Conservation (phyloP, 768 basidiomycete species). For the Psilocybe azurescens region DNA sequence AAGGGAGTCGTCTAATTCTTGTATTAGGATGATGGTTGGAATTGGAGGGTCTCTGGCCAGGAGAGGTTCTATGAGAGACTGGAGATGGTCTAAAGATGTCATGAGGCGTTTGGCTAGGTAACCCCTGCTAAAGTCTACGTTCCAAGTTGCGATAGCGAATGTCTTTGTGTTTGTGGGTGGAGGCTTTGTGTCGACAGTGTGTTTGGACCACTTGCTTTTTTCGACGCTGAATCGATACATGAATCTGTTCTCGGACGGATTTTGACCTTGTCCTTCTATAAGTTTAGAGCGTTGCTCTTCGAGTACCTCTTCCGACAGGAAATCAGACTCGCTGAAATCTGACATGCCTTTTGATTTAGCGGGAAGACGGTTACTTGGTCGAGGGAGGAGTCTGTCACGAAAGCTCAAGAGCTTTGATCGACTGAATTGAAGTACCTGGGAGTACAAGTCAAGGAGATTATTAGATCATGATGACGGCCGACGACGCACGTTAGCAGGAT, state of each 20-base stretch:
- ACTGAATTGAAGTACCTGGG: too few species aligned
- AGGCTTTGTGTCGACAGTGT: background rate
- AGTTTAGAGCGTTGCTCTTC: too few species aligned
- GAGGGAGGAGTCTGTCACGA: too few species aligned
- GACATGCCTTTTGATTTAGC: too few species aligned
- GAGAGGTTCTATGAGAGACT: slow-evolving; percentile 2
- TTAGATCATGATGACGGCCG: too few species aligned
- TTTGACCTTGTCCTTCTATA: too few species aligned
- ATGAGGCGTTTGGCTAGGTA: slow-evolving; percentile 10
- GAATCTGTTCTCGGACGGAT: background rate
- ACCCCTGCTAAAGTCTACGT: slow-evolving; percentile 19
- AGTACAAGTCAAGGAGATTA: too few species aligned
- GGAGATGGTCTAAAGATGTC: slow-evolving; percentile 11
- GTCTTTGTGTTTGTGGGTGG: background rate
- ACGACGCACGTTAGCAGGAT: too few species aligned
- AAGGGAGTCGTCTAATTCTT: slow-evolving; percentile 13
- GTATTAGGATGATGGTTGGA: slow-evolving; percentile 18
- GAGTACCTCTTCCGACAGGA: too few species aligned
- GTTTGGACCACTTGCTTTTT: background rate
- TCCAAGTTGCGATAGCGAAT: slow-evolving; percentile 20
- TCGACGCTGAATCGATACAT: background rate
- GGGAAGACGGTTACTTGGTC: too few species aligned
- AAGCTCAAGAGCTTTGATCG: too few species aligned
- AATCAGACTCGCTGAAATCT: too few species aligned
- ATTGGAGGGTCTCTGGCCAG: background rate